Percentiles rank a stretch among this genome's conserved stretches.
phyloP scores from a whole-genome alignment of 768 basidiomycete species.

The Trametes gibbosa region DNA sequence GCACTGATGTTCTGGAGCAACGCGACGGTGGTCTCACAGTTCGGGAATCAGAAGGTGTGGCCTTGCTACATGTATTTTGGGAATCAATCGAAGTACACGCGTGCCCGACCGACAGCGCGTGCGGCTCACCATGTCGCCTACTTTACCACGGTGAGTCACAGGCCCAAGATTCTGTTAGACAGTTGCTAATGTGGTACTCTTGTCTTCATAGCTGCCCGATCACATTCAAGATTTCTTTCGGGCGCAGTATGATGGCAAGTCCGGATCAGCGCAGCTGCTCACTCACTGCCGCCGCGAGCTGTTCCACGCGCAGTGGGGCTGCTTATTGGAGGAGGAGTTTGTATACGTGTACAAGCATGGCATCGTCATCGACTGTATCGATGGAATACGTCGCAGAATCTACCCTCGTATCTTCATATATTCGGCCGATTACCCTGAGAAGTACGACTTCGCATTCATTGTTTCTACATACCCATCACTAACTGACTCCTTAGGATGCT shows the following conservation, averaged over 20 bases:
- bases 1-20: constrained; percentile 35
- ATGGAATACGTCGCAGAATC: constrained; percentile 26
- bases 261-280: constrained; percentile 20
- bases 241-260: constrained; percentile 11
- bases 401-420: constrained; percentile 30
- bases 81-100: constrained; percentile 42
- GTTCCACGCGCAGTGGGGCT: constrained; percentile 30
- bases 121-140: constrained; percentile 43
- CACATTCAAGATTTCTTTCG: constrained; percentile 30
- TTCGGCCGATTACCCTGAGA: constrained; percentile 37
- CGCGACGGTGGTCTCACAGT: constrained; percentile 29
- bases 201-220: constrained; percentile 37
- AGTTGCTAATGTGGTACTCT: neutral
- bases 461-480: neutral
- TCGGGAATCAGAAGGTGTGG: constrained; percentile 35
- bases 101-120: constrained; percentile 26
- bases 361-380: constrained; percentile 25
- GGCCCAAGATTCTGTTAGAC: neutral
- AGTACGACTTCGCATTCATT: constrained; percentile 32
- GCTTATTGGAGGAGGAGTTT: constrained; percentile 27
- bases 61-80: constrained; percentile 40
- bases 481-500: constrained; percentile 14
- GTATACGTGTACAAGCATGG: constrained; percentile 28
- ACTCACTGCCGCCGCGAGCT: constrained; percentile 33
- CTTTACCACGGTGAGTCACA: constrained; percentile 35